These are phyloP conservation scores for Lepidopterella palustris DNA, from an alignment of 495 filamentous ascomycete species.

Conservation along the genomic window DNA sequence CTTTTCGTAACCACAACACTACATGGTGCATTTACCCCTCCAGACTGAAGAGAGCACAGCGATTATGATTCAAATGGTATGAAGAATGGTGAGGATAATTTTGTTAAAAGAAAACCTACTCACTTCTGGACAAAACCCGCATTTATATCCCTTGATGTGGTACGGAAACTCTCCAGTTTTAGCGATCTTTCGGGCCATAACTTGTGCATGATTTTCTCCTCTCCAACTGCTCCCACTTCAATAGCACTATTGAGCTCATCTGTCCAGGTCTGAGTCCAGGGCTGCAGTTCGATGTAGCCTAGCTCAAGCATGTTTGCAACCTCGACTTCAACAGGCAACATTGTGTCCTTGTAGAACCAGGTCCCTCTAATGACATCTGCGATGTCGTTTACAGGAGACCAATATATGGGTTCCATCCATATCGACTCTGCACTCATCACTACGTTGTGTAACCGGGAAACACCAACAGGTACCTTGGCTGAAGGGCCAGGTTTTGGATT, in stretches of 20 bases:
- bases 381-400: conserved; percentile 91
- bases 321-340: conserved; percentile 80
- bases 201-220: conserved; percentile 78
- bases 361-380: conserved; percentile 77
- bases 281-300: conserved; percentile 77
- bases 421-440: conserved; percentile 32
- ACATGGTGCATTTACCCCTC: no score
- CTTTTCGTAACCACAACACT: not conserved
- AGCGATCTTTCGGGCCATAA: conserved; percentile 62
- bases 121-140: conserved; percentile 29
- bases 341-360: conserved; percentile 95
- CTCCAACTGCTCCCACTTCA: conserved; percentile 82
- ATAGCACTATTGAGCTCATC: conserved; percentile 89
- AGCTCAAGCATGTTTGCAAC: conserved; percentile 88
- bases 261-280: conserved; percentile 88
- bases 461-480: conserved; percentile 37
- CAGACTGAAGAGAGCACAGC: no score
- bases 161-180: conserved; percentile 39
- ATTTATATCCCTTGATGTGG: conserved; percentile 23
- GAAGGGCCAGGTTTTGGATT: conserved; percentile 12
- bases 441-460: conserved; percentile 39
- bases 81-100: no score
- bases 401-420: conserved; percentile 91
- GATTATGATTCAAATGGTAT: no score
- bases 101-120: conserved; percentile 10